These are phyloP conservation scores for Backusella westeae DNA, from an alignment of 192 early-diverging fungal species.

Conservation along the genomic window DNA sequence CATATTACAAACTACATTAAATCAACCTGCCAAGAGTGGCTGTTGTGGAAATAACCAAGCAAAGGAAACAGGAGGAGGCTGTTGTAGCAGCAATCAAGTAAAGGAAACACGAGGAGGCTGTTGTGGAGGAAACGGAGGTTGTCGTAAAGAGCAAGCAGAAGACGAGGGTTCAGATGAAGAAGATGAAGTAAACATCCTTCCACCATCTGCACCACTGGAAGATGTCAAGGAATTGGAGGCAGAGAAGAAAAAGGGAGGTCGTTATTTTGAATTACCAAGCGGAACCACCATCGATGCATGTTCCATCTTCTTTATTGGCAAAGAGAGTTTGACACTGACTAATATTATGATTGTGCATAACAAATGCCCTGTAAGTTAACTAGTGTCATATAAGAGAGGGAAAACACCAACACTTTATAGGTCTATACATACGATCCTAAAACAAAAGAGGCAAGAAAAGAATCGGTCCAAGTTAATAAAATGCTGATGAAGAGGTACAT, in stretches of 20 bases:
- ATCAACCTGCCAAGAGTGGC: neutral
- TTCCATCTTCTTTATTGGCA: constrained; percentile 81
- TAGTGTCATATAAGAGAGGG: neutral
- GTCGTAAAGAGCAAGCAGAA: neutral
- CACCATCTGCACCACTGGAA: neutral
- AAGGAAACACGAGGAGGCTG: neutral
- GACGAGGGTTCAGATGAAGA: neutral
- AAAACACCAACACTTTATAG: constrained; percentile 9
- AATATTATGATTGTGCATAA: constrained; percentile 85
- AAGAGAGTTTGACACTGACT: constrained; percentile 76
- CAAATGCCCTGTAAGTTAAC: constrained; percentile 42
- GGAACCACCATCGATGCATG: constrained; percentile 56
- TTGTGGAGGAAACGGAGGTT: neutral
- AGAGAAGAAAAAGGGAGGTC: constrained; percentile 35
- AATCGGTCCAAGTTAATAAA: constrained; percentile 54
- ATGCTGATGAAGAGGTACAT: constrained; percentile 56
- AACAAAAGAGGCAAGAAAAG: constrained; percentile 48
- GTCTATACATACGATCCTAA: constrained; percentile 72
- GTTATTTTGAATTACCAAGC: constrained; percentile 52
- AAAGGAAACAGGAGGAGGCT: neutral
- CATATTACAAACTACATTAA: constrained; percentile 24
- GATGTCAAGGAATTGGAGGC: neutral
- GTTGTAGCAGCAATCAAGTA: neutral
- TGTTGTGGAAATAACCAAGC: neutral
- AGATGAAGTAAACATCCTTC: neutral